phyloP scores from a whole-genome alignment of 2,329 filamentous ascomycete genomes.

The Chaetomium sp. region DNA sequence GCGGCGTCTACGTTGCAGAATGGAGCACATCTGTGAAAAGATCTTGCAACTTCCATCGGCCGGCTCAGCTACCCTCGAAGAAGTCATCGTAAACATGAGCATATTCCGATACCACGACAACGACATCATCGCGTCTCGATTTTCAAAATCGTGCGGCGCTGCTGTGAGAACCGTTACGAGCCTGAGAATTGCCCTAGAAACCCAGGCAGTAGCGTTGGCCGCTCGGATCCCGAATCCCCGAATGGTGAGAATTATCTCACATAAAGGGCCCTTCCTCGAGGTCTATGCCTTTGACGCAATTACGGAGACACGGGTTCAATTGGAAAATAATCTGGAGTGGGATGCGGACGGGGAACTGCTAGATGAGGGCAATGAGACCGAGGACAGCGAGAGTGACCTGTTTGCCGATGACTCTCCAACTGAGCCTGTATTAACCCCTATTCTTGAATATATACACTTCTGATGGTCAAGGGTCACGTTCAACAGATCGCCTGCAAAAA shows the following conservation, averaged over 20 bases:
- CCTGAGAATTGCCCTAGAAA: background rate
- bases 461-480: too few relatives aligned
- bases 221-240: background rate
- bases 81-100: conserved; percentile 6
- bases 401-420: background rate
- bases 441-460: too few relatives aligned
- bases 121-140: background rate
- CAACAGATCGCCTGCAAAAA: too few relatives aligned
- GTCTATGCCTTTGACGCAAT: conserved; percentile 5
- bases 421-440: too few relatives aligned
- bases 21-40: conserved; percentile 1
- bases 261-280: conserved; percentile 1
- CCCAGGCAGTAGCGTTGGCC: background rate
- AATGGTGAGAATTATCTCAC: conserved; percentile 3
- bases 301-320: conserved; percentile 1
- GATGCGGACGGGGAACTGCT: background rate
- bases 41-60: background rate
- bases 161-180: background rate
- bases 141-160: background rate
- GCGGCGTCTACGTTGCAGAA: conserved; percentile 8
- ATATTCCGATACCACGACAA: background rate
- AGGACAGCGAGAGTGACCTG: background rate
- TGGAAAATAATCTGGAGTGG: conserved; percentile 15
- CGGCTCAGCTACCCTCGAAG: background rate
- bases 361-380: background rate